Conservation (phyloP, 768 basidiomycete species). For the Ramaria sp. region DNA sequence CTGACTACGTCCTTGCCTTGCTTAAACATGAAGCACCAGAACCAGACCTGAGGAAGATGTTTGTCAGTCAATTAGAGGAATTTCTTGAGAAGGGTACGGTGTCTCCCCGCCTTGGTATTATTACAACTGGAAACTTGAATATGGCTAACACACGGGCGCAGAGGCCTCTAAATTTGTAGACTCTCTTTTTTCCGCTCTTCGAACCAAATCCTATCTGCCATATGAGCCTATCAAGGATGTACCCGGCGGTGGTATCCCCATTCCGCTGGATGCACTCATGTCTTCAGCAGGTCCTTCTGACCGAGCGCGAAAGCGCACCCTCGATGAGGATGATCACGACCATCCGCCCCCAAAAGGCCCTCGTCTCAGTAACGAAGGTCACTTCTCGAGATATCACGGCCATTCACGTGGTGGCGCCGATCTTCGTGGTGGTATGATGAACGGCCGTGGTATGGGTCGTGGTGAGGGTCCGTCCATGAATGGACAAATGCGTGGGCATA, state of each 20-base stretch:
- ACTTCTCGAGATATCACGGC: slow-evolving; percentile 46
- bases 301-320: slow-evolving; percentile 54
- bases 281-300: slow-evolving; percentile 35
- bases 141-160: slow-evolving; percentile 19
- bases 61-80: slow-evolving; percentile 71
- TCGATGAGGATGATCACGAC: slow-evolving; percentile 50
- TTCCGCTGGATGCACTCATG: slow-evolving; percentile 60
- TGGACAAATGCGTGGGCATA: slow-evolving; percentile 14
- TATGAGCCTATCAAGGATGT: slow-evolving; percentile 25
- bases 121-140: neutral
- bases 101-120: neutral
- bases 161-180: slow-evolving; percentile 64
- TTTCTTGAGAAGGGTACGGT: slow-evolving; percentile 82
- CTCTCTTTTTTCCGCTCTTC: slow-evolving; percentile 73
- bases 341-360: slow-evolving; percentile 62
- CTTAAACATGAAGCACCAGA: slow-evolving; percentile 84
- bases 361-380: slow-evolving; percentile 51
- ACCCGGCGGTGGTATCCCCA: slow-evolving; percentile 60
- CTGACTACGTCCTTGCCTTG: slow-evolving; percentile 90
- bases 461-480: slow-evolving; percentile 22
- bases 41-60: slow-evolving; percentile 69
- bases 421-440: slow-evolving; percentile 15
- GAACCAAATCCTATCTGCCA: slow-evolving; percentile 79
- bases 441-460: slow-evolving; percentile 28
- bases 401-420: neutral